A percentile compares a stretch with the other conserved stretches of the same genome.
Conservation (phyloP, 148 eudicot genomes). For the Chenopodium formosanum region DNA sequence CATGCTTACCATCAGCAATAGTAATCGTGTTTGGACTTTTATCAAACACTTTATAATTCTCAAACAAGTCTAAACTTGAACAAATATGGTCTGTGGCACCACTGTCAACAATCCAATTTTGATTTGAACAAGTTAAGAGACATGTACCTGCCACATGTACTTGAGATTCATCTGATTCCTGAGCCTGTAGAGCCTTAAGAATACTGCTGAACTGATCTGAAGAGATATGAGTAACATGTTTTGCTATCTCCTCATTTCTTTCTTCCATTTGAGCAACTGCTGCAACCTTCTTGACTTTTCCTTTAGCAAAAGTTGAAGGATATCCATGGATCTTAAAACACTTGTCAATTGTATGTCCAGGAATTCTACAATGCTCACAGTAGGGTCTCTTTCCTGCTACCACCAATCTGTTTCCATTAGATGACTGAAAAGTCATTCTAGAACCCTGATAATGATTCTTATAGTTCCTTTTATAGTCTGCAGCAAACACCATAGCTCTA, state of each 20-base stretch:
- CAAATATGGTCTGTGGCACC: not conserved
- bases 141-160: not conserved
- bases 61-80: not conserved
- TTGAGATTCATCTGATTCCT: not conserved
- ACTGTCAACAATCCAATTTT: not conserved
- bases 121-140: not conserved
- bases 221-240: not conserved
- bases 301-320: not conserved
- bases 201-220: not conserved
- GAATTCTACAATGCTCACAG: not conserved
- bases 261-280: not conserved
- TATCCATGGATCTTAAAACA: not conserved
- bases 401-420: not conserved
- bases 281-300: not conserved
- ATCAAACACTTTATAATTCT: not conserved
- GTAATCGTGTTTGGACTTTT: not conserved
- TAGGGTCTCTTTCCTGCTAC: not conserved
- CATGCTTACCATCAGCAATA: not conserved
- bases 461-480: too few species aligned
- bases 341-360: not conserved
- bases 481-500: not conserved
- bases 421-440: not conserved
- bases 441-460: not conserved
- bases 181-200: not conserved
- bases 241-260: not conserved